phyloP scores from a whole-genome alignment of 2,329 filamentous ascomycete species.

The Lachnellula arida region DNA sequence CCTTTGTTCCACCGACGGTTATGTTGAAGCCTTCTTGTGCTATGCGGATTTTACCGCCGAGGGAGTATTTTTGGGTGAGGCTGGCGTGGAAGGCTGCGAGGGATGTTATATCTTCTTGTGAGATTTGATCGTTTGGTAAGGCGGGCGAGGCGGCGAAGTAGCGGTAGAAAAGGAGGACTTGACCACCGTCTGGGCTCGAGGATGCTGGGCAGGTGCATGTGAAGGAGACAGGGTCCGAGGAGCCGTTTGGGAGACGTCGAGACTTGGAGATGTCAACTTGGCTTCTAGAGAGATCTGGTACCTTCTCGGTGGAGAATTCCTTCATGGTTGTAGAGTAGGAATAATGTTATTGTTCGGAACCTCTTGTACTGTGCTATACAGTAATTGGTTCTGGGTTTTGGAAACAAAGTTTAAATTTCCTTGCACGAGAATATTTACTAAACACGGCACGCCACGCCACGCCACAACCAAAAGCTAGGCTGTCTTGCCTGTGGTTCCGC shows the following conservation, averaged over 20 bases:
- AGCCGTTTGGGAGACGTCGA: constrained; percentile 17
- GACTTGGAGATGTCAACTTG: background rate
- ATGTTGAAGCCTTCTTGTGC: constrained; percentile 32
- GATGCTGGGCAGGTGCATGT: constrained; percentile 28
- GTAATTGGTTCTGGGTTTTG: too few relatives aligned
- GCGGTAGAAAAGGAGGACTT: constrained; percentile 32
- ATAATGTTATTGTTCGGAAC: too few relatives aligned
- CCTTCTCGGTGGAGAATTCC: background rate
- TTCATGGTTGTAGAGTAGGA: background rate
- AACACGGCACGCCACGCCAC: too few relatives aligned
- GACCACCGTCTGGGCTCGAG: constrained; percentile 13
- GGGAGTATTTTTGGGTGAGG: constrained; percentile 10
- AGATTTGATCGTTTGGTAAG: constrained; percentile 11
- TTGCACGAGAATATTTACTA: too few relatives aligned
- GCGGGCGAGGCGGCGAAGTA: constrained; percentile 27
- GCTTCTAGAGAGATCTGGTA: background rate
- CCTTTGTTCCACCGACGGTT: constrained; percentile 27
- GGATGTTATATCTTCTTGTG: constrained; percentile 9
- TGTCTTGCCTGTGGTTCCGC: too few relatives aligned
- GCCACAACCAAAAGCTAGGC: too few relatives aligned
- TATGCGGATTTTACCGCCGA: constrained; percentile 30
- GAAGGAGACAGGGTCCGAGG: constrained; percentile 30
- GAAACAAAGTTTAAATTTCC: too few relatives aligned
- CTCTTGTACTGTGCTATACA: too few relatives aligned
- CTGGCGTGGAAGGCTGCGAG: constrained; percentile 24